Evolutionary conservation across 495 filamentous ascomycete species (phyloP).

Genomic region (Zalerion maritima): DNA sequence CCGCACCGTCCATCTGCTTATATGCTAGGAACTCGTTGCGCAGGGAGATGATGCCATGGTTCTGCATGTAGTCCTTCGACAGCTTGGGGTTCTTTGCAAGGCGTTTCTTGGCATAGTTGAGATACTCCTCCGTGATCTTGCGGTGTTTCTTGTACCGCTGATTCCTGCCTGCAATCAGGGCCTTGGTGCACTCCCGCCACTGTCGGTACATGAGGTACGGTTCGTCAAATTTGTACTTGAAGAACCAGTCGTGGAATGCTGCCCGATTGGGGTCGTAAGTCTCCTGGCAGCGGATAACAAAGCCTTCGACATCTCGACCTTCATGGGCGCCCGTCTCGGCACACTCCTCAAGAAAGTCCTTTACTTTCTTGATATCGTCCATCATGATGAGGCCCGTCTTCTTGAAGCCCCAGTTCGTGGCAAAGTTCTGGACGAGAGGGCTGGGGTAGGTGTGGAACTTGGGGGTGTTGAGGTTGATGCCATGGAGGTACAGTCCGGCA

Average conservation of each 20-base stretch:
- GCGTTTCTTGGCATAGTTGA: slow-evolving; percentile 60
- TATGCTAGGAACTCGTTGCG: slow-evolving; percentile 72
- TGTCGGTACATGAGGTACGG: slow-evolving; percentile 97
- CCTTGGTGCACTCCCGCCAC: slow-evolving; percentile 94
- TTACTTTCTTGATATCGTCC: slow-evolving; percentile 57
- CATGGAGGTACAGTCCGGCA: slow-evolving; percentile 90
- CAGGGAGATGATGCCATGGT: slow-evolving; percentile 92
- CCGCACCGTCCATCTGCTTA: slow-evolving; percentile 70
- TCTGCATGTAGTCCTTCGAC: slow-evolving; percentile 53
- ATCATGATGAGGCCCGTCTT: slow-evolving; percentile 70
- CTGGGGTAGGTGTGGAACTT: slow-evolving; percentile 75
- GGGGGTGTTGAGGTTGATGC: slow-evolving; percentile 86
- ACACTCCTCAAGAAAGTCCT: slow-evolving; percentile 64
- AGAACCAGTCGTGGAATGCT: slow-evolving; percentile 80
- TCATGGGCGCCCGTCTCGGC: slow-evolving; percentile 77
- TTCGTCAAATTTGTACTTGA: slow-evolving; percentile 99
- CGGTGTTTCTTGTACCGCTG: slow-evolving; percentile 74
- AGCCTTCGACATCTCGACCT: slow-evolving; percentile 88
- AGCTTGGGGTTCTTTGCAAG: slow-evolving; percentile 50
- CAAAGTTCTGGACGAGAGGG: slow-evolving; percentile 68
- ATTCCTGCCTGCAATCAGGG: slow-evolving; percentile 59
- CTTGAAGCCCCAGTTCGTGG: slow-evolving; percentile 85
- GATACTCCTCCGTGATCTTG: slow-evolving; percentile 82
- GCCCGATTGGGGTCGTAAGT: slow-evolving; percentile 17
- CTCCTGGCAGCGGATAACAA: slow-evolving; percentile 82